Percentiles rank a stretch among this genome's conserved stretches.
These are phyloP conservation scores for Camelina laxa DNA, from an alignment of 345 rosid species.

Conservation along the genomic window DNA sequence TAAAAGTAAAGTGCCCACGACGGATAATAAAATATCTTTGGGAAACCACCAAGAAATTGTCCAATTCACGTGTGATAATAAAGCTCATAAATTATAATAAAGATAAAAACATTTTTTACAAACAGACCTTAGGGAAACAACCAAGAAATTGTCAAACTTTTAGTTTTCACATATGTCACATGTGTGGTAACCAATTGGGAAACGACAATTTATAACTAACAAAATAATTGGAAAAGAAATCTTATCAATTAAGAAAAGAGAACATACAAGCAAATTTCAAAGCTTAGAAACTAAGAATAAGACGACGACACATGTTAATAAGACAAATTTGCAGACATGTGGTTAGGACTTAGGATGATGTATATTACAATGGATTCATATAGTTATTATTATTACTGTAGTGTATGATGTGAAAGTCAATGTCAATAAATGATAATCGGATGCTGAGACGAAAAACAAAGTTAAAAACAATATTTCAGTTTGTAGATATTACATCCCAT, in stretches of 20 bases:
- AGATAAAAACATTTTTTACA: neutral
- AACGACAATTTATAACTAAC: neutral
- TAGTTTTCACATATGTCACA: neutral
- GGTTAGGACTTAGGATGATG: too few species aligned
- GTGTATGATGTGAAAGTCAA: too few species aligned
- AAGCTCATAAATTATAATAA: neutral
- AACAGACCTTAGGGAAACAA: neutral
- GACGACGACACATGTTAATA: too few species aligned
- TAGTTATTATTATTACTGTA: too few species aligned
- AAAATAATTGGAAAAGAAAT: neutral
- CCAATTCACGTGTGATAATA: neutral
- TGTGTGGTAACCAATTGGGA: neutral
- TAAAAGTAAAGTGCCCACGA: neutral
- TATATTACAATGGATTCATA: too few species aligned
- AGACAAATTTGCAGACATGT: too few species aligned
- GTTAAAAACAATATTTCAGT: too few species aligned
- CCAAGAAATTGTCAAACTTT: neutral
- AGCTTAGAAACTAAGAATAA: neutral
- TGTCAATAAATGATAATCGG: too few species aligned
- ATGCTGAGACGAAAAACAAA: too few species aligned
- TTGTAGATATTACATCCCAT: too few species aligned
- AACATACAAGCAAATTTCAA: neutral
- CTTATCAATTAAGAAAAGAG: neutral
- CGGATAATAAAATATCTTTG: neutral
- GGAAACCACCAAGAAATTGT: constrained; percentile 9